These are phyloP conservation scores for Scortechinia acanthostroma DNA, from an alignment of 2,329 filamentous ascomycete species.

Conservation along the genomic window DNA sequence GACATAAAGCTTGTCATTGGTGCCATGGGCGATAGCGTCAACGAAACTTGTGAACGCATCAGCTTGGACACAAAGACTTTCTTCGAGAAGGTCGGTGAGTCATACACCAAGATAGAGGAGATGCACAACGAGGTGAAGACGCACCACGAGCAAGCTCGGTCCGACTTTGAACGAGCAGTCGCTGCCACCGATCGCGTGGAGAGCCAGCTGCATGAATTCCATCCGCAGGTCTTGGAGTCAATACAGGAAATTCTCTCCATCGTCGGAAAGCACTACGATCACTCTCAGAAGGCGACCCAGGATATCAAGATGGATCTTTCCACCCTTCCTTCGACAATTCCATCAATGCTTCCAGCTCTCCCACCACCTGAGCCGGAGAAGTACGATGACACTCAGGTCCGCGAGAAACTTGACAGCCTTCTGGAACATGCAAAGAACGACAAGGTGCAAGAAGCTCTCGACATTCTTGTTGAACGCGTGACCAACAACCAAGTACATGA, in stretches of 20 bases:
- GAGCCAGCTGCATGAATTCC: constrained; percentile 48
- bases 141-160: constrained; percentile 48
- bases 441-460: constrained; percentile 25
- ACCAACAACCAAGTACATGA: background rate
- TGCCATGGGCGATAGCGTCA: constrained; percentile 48
- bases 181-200: constrained; percentile 47
- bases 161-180: constrained; percentile 48
- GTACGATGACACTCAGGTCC: background rate
- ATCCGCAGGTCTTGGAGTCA: constrained; percentile 53
- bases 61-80: constrained; percentile 51
- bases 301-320: constrained; percentile 33
- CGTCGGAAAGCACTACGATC: constrained; percentile 55
- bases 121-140: constrained; percentile 39
- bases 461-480: background rate
- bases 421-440: background rate
- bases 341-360: constrained; percentile 29
- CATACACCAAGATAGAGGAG: constrained; percentile 47
- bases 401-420: background rate
- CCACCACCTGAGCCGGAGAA: constrained; percentile 15
- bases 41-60: constrained; percentile 48
- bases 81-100: constrained; percentile 47
- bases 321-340: constrained; percentile 30
- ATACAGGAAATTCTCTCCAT: constrained; percentile 51
- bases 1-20: constrained; percentile 57
- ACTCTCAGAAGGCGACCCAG: constrained; percentile 42